Evolutionary conservation across 345 rosid species (phyloP).

Genomic region (Trapa bicornis): DNA sequence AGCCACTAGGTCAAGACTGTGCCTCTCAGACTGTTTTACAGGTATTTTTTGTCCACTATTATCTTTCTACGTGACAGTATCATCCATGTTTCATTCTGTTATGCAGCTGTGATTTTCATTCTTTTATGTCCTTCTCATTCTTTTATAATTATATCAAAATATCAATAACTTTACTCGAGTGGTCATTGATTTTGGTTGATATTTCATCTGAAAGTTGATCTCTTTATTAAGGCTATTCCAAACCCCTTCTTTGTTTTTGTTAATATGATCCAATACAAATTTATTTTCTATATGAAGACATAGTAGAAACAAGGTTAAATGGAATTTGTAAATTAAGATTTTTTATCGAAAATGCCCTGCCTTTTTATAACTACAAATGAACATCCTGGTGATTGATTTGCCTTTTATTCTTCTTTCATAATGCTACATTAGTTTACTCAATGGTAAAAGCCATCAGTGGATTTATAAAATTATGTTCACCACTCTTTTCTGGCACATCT

Average conservation of each 20-base stretch:
- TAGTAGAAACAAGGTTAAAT: not conserved
- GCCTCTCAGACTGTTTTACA: constrained; percentile 89
- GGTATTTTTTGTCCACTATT: constrained; percentile 23
- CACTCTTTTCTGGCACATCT: constrained; percentile 3
- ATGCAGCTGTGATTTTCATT: not conserved
- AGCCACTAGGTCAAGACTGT: constrained; percentile 86
- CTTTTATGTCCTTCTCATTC: not conserved
- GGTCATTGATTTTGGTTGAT: not conserved
- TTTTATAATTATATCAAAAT: not conserved
- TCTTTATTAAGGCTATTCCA: not conserved
- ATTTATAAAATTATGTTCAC: constrained; percentile 1
- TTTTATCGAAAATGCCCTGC: no score
- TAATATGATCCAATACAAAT: not conserved
- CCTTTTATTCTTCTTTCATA: not conserved
- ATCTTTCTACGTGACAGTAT: not conserved
- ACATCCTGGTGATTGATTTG: not conserved
- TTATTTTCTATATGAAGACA: not conserved
- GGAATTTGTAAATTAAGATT: not conserved
- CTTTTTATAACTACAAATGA: no score
- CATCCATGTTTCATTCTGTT: not conserved
- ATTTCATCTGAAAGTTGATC: not conserved
- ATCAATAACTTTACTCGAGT: not conserved
- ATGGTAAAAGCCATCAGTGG: not conserved
- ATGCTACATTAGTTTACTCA: not conserved
- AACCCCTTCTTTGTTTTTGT: not conserved